Base-by-base conservation (phyloP, 495 filamentous ascomycete species). In the Penicillium egyptiacum region DNA sequence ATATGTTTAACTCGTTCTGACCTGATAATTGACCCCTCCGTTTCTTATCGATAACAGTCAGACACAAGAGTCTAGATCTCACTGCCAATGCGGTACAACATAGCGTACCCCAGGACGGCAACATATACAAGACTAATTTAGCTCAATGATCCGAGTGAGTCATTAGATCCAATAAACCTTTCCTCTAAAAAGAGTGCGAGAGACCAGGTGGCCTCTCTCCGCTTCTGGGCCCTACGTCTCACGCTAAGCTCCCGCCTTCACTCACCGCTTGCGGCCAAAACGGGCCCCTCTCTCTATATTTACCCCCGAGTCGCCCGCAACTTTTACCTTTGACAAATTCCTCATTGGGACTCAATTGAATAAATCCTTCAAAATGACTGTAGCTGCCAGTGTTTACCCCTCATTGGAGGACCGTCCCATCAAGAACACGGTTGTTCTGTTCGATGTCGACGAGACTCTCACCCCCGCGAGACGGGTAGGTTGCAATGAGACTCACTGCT, bases 391-490 rank as follows among this genome's bases (percentile, higher is more conserved):
- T 57, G 62, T 81, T 19, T 89, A 88, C 68, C 89, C 93, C 42
- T 83, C 92, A 39, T 81, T 97, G 60, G 81, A 85, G 61, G 76
- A 89, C 61, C 90, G 93, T 61, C 87, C 90, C 31, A 75, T 96
- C 70, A 88, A 90, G 73, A 88, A 90, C 79, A 97, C 93, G 50
- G 88, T 98, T 70, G 84, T 80, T 59, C 86, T 98, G 35, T 98
- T 98, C 70, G 93, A 98, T 71, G 93, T 98, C 25, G 93, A 98
- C 70, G 86, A 79, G 56, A 96, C 93, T 26, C 81, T 98, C 55
- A 92, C 91, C 16, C 86, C 83, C 5, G 82, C 93, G 26, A 84
- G 93, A 50, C 75, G 76, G 48, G 86, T 92, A 82, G 44, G 79
- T 77, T 30, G n/a, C 42, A 23, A 31, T 45, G 39, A 20, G n/a